Conservation (phyloP, 495 filamentous ascomycete species). For the Xylaria longipes region DNA sequence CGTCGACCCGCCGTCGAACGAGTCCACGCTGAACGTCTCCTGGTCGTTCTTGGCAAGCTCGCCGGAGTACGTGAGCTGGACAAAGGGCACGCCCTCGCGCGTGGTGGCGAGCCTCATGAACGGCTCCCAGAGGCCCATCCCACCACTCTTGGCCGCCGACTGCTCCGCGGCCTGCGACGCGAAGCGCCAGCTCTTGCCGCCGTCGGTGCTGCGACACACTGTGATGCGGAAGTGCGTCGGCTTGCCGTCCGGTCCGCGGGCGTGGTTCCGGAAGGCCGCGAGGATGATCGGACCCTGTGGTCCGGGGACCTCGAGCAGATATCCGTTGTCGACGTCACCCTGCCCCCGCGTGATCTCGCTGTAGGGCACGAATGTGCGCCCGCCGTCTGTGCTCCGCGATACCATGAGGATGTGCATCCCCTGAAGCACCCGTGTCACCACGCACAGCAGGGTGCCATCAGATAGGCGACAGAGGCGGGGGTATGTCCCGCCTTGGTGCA, state of each 20-base stretch:
- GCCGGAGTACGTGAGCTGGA: constrained; percentile 61
- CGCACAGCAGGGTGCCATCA: constrained; percentile 55
- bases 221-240: constrained; percentile 67
- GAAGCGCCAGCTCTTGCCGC: constrained; percentile 60
- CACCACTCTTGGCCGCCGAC: constrained; percentile 45
- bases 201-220: constrained; percentile 62
- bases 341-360: constrained; percentile 41
- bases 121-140: constrained; percentile 66
- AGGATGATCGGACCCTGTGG: constrained; percentile 48
- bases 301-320: constrained; percentile 58
- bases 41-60: constrained; percentile 55
- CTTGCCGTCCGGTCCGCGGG: constrained; percentile 42
- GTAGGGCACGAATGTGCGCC: constrained; percentile 45
- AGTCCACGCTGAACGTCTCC: constrained; percentile 63
- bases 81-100: constrained; percentile 42
- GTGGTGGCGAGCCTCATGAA: constrained; percentile 58
- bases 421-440: constrained; percentile 48
- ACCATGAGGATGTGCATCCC: constrained; percentile 45
- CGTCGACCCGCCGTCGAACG: constrained; percentile 58
- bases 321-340: constrained; percentile 67
- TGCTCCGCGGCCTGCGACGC: constrained; percentile 56
- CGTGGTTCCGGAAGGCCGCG: constrained; percentile 70
- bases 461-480: constrained; percentile 55
- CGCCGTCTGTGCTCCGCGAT: constrained; percentile 51
- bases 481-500: constrained; percentile 54